Evolutionary conservation across 2,329 filamentous ascomycete genomes (phyloP), one percentile per base, ranked within the genome.

Genomic region (Dactylella cylindrospora): DNA sequence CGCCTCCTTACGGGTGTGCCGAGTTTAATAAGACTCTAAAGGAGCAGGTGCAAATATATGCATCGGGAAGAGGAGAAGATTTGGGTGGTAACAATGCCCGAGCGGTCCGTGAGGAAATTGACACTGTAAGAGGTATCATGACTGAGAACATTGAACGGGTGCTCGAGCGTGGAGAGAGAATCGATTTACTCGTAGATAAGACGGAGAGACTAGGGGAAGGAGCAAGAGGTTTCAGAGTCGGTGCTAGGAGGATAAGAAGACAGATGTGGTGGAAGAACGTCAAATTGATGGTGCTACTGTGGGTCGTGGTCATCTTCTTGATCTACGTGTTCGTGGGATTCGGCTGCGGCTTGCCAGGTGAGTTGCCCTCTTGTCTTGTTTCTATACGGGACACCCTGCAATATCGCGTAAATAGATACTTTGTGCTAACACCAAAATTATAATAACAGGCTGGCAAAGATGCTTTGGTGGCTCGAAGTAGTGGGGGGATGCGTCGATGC

Each of bases 141-240:
- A 94, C 88, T 53, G 84, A 90, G 76, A 95, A 95, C 72, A 95
- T 96, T 67, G 90, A 95, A 78, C 81, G 86, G 46, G 79, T 95
- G 66, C 76, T 95, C 32, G 89, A 95, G 79, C 79, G 90, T 26
- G 90, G 93, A 29, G 93, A 98, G 79, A 79, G 91, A 66, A 91
- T 98, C 71, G 90, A 96, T 75, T 74, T 96, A 67, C 76, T 98
- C 38, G 90, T 98, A 17, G 90, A 97, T 73, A 96, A 98, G 82
- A 98, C 94, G 41, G 91, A 96, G 72, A 79, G 90, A 35, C 74
- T 98, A 31, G 93, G 91, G 10, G 88, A 88, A 22, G 93, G 84
- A 72, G 90, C 93, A 47, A 79, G 85, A 68, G 93, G 98, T 72
- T 98, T 98, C 72, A 79, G 93, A 46, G 84, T 97, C 13, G 80